Evolutionary conservation across 2,329 filamentous ascomycete species (phyloP).

Genomic region (Dactylellina parvicollis): DNA sequence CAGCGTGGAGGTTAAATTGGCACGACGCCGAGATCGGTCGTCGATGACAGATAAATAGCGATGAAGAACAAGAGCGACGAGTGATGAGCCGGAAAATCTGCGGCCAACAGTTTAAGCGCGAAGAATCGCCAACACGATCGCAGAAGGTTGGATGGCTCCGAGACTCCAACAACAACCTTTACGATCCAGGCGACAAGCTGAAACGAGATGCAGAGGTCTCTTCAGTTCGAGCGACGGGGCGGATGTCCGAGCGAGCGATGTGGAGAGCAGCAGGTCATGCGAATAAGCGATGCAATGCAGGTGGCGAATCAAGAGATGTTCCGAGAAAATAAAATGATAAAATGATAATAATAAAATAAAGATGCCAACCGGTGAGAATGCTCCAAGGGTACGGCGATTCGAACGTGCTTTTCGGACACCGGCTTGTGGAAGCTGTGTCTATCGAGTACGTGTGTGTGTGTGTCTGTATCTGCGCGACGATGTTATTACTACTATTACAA

Average conservation of each 20-base stretch:
- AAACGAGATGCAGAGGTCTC: constrained; percentile 1
- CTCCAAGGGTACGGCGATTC: constrained; percentile 2
- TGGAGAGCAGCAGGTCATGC: constrained; percentile 1
- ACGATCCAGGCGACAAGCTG: background rate
- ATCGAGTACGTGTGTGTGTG: background rate
- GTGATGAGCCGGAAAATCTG: background rate
- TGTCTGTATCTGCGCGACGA: constrained; percentile 27
- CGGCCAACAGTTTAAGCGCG: constrained; percentile 13
- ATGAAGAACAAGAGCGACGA: background rate
- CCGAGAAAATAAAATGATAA: background rate
- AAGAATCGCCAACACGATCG: constrained; percentile 7
- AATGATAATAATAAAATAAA: too few relatives aligned
- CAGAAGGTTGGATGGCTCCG: background rate
- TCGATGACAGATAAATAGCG: background rate
- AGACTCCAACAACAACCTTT: constrained; percentile 12
- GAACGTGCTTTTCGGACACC: background rate
- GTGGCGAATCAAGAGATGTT: constrained; percentile 10
- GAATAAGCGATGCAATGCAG: constrained; percentile 34
- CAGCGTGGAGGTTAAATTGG: background rate
- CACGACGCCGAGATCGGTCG: background rate
- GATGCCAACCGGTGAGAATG: background rate
- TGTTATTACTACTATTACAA: constrained; percentile 45
- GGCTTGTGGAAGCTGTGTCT: constrained; percentile 22
- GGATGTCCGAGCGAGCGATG: background rate
- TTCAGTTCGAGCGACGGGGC: background rate